phyloP scores from a whole-genome alignment of 202 grass and related monocot genomes.

The Carex arenaria region DNA sequence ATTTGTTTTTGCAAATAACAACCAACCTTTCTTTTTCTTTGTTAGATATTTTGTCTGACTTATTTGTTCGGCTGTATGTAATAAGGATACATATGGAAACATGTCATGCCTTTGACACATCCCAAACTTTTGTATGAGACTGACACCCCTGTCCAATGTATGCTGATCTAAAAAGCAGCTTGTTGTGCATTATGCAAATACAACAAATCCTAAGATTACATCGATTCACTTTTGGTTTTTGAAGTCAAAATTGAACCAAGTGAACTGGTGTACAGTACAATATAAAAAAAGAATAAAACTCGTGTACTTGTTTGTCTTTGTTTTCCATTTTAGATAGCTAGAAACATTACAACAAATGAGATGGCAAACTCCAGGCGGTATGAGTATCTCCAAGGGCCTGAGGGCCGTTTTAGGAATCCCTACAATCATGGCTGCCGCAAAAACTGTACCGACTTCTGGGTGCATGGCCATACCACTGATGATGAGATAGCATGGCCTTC shows the following conservation, averaged over 20 bases:
- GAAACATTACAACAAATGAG: constrained; percentile 90
- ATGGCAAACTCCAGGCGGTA: constrained; percentile 67
- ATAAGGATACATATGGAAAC: background rate
- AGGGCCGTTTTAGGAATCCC: constrained; percentile 89
- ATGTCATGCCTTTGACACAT: background rate
- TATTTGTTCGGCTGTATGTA: background rate
- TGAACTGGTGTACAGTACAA: background rate
- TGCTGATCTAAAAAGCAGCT: background rate
- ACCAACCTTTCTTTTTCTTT: background rate
- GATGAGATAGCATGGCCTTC: constrained; percentile 83
- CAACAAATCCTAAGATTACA: background rate
- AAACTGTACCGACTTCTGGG: constrained; percentile 72
- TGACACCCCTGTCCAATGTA: background rate
- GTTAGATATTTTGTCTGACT: background rate
- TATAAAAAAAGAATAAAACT: background rate
- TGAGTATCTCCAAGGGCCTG: constrained; percentile 64
- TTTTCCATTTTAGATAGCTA: constrained; percentile 53
- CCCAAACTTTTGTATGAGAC: background rate
- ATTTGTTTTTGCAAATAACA: background rate
- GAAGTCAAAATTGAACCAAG: background rate
- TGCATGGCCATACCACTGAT: constrained; percentile 63
- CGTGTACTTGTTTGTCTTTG: background rate
- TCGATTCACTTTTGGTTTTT: background rate
- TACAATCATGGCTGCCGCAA: constrained; percentile 61
- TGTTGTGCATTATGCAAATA: background rate